These are phyloP conservation scores for Debaryomycetaceae sp. DNA, from an alignment of 1,139 yeast species.

Conservation along the genomic window DNA sequence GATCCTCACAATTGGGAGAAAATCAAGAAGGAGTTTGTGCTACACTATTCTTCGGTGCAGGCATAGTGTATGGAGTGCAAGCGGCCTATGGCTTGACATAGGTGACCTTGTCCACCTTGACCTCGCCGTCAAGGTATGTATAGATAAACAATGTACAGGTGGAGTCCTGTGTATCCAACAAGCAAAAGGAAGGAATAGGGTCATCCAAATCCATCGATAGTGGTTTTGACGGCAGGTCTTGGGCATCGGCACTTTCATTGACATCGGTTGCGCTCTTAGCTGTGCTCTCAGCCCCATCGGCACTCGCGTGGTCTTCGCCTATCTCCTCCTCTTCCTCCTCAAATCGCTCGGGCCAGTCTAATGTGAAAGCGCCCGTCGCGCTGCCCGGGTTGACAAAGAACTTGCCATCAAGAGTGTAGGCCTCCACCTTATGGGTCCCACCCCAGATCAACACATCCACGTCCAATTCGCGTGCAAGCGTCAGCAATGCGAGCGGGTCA, in stretches of 20 bases:
- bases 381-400: slow-evolving; percentile 94
- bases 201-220: too few relatives aligned
- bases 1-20: slow-evolving; percentile 97
- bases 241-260: slow-evolving; percentile 12
- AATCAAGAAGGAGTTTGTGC: slow-evolving; percentile 76
- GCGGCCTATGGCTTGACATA: slow-evolving; percentile 58
- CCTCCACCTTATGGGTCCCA: slow-evolving; percentile 91
- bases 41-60: slow-evolving; percentile 57
- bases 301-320: slow-evolving; percentile 11
- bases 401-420: slow-evolving; percentile 87
- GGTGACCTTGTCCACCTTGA: slow-evolving; percentile 86
- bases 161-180: slow-evolving; percentile 75
- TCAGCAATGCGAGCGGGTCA: slow-evolving; percentile 80
- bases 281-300: slow-evolving; percentile 11
- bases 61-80: slow-evolving; percentile 19
- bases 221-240: too few relatives aligned
- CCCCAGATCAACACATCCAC: slow-evolving; percentile 95
- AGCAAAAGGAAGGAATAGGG: slow-evolving; percentile 80
- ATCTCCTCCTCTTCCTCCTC: slow-evolving; percentile 41
- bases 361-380: slow-evolving; percentile 84
- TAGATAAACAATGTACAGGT: slow-evolving; percentile 82
- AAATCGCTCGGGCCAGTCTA: slow-evolving; percentile 38
- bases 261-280: slow-evolving; percentile 11
- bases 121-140: slow-evolving; percentile 74
- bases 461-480: slow-evolving; percentile 84